Evolutionary conservation across 73 alveolate species (phyloP), one percentile per base, ranked within the genome.

Genomic region (Paramecium biaurelia): DNA sequence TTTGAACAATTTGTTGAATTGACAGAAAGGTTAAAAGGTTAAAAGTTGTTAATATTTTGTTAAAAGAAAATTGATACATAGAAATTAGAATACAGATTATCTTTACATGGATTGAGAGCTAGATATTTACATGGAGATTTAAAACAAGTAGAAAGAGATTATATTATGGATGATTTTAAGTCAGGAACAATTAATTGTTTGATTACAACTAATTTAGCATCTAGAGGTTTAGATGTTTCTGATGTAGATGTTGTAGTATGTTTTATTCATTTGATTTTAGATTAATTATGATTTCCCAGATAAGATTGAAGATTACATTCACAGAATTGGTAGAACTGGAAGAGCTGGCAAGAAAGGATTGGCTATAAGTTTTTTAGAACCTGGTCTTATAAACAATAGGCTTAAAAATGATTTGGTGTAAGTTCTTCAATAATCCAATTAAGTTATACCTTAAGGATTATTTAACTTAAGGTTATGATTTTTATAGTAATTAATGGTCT

Each of bases 311-410:
- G 99, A 98, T 92, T 98, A 98, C 92, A 93, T 97, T 23, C 98
- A 98, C 90, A 93, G 99, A 79, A 96, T 98, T n/a, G 99, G 99
- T 37, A 94, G 99, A 92, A 98, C 99, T 11, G 99, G 97, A 6
- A 96, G 99, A 86, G 97, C 97, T 37, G 99, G 99, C 37, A 94
- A 93, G 76, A 92, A 90, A 67, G 99, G 99, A 45, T 76, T 32
- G 45, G 95, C 97, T 10, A 92, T 96, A 21, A 94, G 98, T 32
- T 95, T 96, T 92, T 88, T 89, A n/a, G 93, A 86, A 26, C 84
- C 84, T 3, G 2, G 47, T 2, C 7, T 24, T 28, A 42, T 14
- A 11, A 47, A 49, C 4, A 56, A 85, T 35, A 85, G 76, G 41
- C 49, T 85, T 56, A 57, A 68, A 34, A 63, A 24, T 11, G 84